Conservation (phyloP, 1,284 basidiomycete species). For the Sanghuangporus baumii region DNA sequence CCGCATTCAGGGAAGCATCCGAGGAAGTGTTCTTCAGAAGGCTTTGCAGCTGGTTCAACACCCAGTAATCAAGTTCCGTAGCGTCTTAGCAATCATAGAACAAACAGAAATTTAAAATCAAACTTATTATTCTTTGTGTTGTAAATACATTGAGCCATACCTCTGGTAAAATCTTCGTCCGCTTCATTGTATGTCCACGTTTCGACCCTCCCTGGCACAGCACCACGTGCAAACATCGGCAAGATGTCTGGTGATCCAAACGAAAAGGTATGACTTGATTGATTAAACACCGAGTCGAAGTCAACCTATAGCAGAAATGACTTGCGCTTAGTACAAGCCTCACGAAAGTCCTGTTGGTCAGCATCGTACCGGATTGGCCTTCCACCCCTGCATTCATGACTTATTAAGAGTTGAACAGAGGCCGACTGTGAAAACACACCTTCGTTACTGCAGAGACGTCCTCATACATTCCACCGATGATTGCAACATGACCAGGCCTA, state of each 20-base stretch:
- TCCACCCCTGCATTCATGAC: conserved; percentile 65
- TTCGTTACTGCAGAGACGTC: conserved; percentile 88
- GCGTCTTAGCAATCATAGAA: conserved; percentile 50
- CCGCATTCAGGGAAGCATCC: conserved; percentile 52
- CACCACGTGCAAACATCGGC: conserved; percentile 82
- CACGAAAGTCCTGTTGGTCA: neutral
- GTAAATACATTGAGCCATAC: conserved; percentile 28
- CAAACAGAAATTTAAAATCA: neutral
- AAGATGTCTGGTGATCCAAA: conserved; percentile 90
- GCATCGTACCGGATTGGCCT: conserved; percentile 72
- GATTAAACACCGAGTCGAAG: conserved; percentile 89
- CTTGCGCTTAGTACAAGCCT: neutral
- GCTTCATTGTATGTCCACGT: conserved; percentile 77
- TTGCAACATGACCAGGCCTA: conserved; percentile 84
- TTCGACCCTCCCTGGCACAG: conserved; percentile 62
- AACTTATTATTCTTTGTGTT: neutral
- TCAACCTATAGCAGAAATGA: conserved; percentile 48
- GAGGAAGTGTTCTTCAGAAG: conserved; percentile 57
- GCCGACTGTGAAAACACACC: conserved; percentile 32
- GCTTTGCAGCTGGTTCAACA: conserved; percentile 56
- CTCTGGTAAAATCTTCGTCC: conserved; percentile 82
- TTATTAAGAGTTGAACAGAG: neutral
- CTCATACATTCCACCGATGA: conserved; percentile 93
- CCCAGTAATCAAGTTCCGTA: conserved; percentile 76
- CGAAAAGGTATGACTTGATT: conserved; percentile 72